Base-by-base conservation (phyloP, 176 grass and related monocot species). In the Elaeis guineensis region DNA sequence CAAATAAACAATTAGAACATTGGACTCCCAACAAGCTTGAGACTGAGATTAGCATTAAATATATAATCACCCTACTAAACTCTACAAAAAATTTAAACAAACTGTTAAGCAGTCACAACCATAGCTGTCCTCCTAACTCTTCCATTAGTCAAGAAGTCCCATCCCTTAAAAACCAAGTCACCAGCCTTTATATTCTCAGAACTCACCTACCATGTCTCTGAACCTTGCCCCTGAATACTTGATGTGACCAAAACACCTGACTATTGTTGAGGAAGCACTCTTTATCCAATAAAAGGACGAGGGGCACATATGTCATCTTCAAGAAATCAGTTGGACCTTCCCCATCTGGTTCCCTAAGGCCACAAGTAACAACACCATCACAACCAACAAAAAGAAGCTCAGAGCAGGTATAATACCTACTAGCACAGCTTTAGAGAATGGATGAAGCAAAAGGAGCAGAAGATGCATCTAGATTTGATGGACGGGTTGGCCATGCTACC, bases 351-450 rank as follows among this genome's bases (percentile, higher is more conserved):
- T 72, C 75, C 80, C 74, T 70, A 71, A 55, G 50, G 68, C 35
- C 69, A 73, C 48, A 94, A 89, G 81, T 70, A 73, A 88, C 84
- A 93, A 86, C 74, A 84, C 77, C 84, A 84, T 72, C 77, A 66
- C 77, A 77, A 75, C 77, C 64, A 66, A 72, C 77, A 55, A 65
- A 74, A 79, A 73, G 83, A 72, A 61, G 65, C 70, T 25, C 5
- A 12, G 50, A 58, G 52, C 57, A 78, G 24, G 57, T 28, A 14
- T 60, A 67, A 20, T 51, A 58, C 72, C 63, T 68, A 70, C 55
- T 51, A 69, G 52, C 61, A 68, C 63, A 78, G 78, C 35, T 50
- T 49, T 49, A 59, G 21, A 20, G 5, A 64, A 54, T 52, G 1
- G 8, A 35, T 55, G 23, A 23, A 21, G 22, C 56, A 16, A 58